These are phyloP conservation scores for Luffa aegyptiaca DNA, from an alignment of 306 rosid species.

Conservation along the genomic window DNA sequence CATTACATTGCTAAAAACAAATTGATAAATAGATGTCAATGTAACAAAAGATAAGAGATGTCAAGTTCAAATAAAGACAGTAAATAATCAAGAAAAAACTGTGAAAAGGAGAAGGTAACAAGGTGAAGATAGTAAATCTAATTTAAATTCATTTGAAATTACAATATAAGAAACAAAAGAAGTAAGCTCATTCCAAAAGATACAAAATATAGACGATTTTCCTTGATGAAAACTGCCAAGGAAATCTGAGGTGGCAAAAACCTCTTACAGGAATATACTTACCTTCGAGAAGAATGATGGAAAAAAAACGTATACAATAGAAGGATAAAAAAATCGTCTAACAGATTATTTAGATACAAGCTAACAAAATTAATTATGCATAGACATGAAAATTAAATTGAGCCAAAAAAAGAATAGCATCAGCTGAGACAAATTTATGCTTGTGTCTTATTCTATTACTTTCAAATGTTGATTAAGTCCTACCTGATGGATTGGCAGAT, in stretches of 20 bases:
- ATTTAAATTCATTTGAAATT: not conserved
- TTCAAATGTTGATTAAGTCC: slow-evolving; percentile 9
- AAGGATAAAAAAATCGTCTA: not conserved
- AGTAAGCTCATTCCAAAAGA: not conserved
- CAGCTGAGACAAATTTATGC: slow-evolving; percentile 8
- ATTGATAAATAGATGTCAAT: not conserved
- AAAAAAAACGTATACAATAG: not conserved
- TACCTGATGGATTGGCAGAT: slow-evolving; percentile 84
- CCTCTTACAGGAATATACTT: not conserved
- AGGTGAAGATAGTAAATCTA: not conserved
- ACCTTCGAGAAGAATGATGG: not conserved
- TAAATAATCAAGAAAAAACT: not conserved
- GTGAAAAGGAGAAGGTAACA: not conserved
- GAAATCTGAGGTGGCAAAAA: not conserved
- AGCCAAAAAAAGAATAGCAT: not conserved
- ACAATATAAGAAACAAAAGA: not conserved
- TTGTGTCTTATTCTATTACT: not conserved
- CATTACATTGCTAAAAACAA: slow-evolving; percentile 4
- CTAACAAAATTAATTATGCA: not conserved
- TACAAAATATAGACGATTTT: not conserved
- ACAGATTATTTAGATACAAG: not conserved
- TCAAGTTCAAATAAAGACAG: not conserved
- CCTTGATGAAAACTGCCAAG: not conserved
- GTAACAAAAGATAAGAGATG: not conserved
- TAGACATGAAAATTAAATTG: not conserved